Evolutionary conservation across 306 rosid species (phyloP).

Genomic region (cucumber (Cucumis sativus)): Cucumber_9930_V3 NC_026658.2:3702001-3702500

Average conservation of each 20-base stretch:
- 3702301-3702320: background rate
- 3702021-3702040: conserved; percentile 25
- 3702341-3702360: background rate
- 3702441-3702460: too few relatives aligned
- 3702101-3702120: conserved; percentile 42
- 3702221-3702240: conserved; percentile 77
- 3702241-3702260: conserved; percentile 71
- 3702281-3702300: background rate
- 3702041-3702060: conserved; percentile 79
- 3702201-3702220: conserved; percentile 65
- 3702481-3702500: too few relatives aligned
- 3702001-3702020: background rate
- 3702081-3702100: conserved; percentile 80
- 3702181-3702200: conserved; percentile 72
- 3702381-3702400: background rate
- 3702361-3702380: background rate
- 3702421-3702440: too few relatives aligned
- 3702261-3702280: conserved; percentile 28
- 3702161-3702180: conserved; percentile 10
- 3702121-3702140: background rate
- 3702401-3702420: background rate
- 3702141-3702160: conserved; percentile 7
- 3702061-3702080: conserved; percentile 67
- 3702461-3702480: too few relatives aligned
- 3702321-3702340: background rate